phyloP scores from a whole-genome alignment of 2,329 filamentous ascomycete species.

The Escovopsis sp. region DNA sequence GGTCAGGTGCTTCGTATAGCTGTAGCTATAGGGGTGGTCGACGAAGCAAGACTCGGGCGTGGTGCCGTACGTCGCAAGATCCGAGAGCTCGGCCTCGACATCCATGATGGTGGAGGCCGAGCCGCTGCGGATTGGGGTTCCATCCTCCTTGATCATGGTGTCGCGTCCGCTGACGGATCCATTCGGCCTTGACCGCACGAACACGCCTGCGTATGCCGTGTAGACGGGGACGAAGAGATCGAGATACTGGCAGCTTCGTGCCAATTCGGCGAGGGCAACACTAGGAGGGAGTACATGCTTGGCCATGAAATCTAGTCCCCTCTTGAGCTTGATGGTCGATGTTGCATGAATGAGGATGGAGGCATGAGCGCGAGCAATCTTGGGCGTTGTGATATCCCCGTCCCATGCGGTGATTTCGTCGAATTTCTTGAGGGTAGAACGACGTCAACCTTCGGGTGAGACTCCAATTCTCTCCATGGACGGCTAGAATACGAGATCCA shows the following conservation, averaged over 20 bases:
- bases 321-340: background rate
- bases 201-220: background rate
- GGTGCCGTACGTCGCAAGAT: background rate
- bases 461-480: background rate
- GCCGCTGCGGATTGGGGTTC: background rate
- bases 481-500: background rate
- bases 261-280: background rate
- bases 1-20: conserved; percentile 1
- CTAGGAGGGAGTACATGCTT: background rate
- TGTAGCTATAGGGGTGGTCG: background rate
- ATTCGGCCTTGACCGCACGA: background rate
- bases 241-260: background rate
- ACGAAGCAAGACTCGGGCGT: background rate
- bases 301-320: background rate
- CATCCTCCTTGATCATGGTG: background rate
- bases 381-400: background rate
- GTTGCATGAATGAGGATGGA: conserved; percentile 1
- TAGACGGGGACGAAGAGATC: background rate
- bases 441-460: background rate
- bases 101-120: background rate
- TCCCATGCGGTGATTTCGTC: background rate
- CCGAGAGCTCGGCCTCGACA: background rate
- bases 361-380: background rate
- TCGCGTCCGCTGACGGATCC: background rate
- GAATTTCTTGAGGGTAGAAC: background rate